These are phyloP conservation scores for Beauveria varroae DNA, from an alignment of 2,329 filamentous ascomycete genomes.

Conservation along the genomic window DNA sequence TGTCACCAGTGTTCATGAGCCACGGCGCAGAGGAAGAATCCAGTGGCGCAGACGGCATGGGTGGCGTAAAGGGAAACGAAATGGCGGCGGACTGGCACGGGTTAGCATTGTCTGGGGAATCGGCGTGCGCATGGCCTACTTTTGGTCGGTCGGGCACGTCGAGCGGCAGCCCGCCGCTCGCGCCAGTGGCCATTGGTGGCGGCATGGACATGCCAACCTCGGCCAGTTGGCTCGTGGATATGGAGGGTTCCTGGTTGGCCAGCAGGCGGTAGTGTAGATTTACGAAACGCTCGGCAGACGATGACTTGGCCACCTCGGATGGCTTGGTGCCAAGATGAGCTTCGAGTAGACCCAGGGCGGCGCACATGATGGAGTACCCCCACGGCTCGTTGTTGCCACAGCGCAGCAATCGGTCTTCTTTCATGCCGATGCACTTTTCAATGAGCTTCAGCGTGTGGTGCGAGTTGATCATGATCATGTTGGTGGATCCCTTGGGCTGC, in stretches of 20 bases:
- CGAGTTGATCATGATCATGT: conserved; percentile 56
- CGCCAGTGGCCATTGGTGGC: conserved; percentile 17
- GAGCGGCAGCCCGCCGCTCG: conserved; percentile 23
- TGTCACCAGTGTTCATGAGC: conserved; percentile 23
- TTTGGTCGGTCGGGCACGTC: conserved; percentile 31
- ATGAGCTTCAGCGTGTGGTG: conserved; percentile 54
- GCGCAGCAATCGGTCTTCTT: conserved; percentile 52
- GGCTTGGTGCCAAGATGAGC: conserved; percentile 52
- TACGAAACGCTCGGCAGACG: conserved; percentile 52
- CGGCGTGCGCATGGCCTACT: conserved; percentile 22
- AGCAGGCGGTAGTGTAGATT: conserved; percentile 50
- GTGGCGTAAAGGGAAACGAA: conserved; percentile 31
- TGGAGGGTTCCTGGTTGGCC: conserved; percentile 41
- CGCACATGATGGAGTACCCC: conserved; percentile 58
- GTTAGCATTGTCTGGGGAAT: conserved; percentile 19
- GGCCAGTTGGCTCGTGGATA: conserved; percentile 19
- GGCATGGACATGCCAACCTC: conserved; percentile 23
- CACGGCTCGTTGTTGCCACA: conserved; percentile 58
- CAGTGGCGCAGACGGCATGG: conserved; percentile 27
- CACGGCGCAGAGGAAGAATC: conserved; percentile 28
- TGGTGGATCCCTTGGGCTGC: conserved; percentile 50
- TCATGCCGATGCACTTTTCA: conserved; percentile 53
- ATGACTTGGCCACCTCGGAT: conserved; percentile 48
- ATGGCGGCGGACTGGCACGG: conserved; percentile 32
- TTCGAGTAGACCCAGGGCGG: conserved; percentile 50